Evolutionary conservation across 2,329 filamentous ascomycete species (phyloP), one percentile per base, ranked within the genome.

Genomic region (Aureobasidium sp.): DNA sequence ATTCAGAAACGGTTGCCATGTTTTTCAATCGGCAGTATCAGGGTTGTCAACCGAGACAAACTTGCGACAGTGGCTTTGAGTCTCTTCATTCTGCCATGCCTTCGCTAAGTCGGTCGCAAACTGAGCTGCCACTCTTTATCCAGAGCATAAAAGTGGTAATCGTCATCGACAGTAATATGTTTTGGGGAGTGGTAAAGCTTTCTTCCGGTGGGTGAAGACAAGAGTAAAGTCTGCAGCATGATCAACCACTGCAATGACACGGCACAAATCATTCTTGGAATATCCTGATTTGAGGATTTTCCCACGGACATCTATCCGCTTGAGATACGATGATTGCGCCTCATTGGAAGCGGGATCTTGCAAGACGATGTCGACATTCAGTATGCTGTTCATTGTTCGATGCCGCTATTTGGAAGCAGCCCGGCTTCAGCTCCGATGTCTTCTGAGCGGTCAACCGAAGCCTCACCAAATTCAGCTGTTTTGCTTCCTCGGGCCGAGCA

Each of bases 21-120:
- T 20, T 55, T 55, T 41, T n/a, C 15, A 27, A 41, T 17, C 51
- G 20, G 13, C 34, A 15, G 46, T 48, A 29, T 48, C 46, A 29
- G 34, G 52, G 53, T 36, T 57, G 53, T 15, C 53, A 57, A n/a
- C 53, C 53, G 53, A 57, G 53, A 57, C 53, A 57, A 9, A 44
- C 39, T 36, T 57, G 53, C 53, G 39, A 57, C 53, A 36, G 27
- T 57, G 53, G 53, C 41, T 46, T 46, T 46, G 39, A 57, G 53
- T 29, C 53, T 46, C 53, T 32, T 23, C 41, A 27, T 20, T 34
- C 17, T n/a, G 39, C 8, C 4, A 23, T 7, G 5, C 26, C 52
- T 32, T 57, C 27, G 17, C 20, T 57, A 36, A 36, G n/a, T 3
- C 2, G 15, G 17, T 29, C 12, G 2, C 23, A 46, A 26, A 26